A percentile compares a stretch with the other conserved stretches of the same genome.
These are phyloP conservation scores for Cucumis melo DNA, from an alignment of 306 rosid species.

Conservation along the genomic window DNA sequence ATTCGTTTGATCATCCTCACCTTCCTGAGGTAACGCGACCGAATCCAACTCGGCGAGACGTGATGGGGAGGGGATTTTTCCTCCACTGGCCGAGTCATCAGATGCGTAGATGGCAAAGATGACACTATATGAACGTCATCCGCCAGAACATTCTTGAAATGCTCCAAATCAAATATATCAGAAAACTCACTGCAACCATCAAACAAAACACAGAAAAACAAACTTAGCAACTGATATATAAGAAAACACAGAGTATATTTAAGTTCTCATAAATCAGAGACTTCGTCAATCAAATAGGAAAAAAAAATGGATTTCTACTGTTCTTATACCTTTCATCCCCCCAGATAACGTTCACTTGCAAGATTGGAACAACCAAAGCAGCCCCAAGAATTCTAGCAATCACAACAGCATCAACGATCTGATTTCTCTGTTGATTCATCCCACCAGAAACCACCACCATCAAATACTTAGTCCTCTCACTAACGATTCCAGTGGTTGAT, in stretches of 20 bases:
- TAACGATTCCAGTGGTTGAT: slow-evolving; percentile 32
- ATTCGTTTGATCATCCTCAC: slow-evolving; percentile 27
- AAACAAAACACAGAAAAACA: slow-evolving; percentile 4
- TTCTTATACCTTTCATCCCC: slow-evolving; percentile 80
- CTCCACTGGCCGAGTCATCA: slow-evolving; percentile 70
- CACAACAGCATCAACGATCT: slow-evolving; percentile 95
- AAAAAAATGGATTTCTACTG: not conserved
- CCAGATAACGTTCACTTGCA: slow-evolving; percentile 96
- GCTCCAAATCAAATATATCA: slow-evolving; percentile 89
- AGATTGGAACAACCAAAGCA: slow-evolving; percentile 81
- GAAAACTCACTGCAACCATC: slow-evolving; percentile 70
- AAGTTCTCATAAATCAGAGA: not conserved
- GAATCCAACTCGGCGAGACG: slow-evolving; percentile 75
- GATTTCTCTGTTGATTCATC: slow-evolving; percentile 97
- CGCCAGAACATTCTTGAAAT: slow-evolving; percentile 69
- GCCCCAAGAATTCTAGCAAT: slow-evolving; percentile 97
- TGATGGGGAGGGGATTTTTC: slow-evolving; percentile 68
- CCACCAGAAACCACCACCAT: slow-evolving; percentile 94
- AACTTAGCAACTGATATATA: not conserved
- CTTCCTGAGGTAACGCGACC: slow-evolving; percentile 57
- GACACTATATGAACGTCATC: slow-evolving; percentile 72
- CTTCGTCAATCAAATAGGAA: not conserved
- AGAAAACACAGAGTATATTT: not conserved
- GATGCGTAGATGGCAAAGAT: slow-evolving; percentile 78
- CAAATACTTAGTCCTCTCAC: slow-evolving; percentile 47